Percentiles rank a stretch among this genome's conserved stretches.
Evolutionary conservation across 163 green algal species (phyloP).

Genomic region (Chloromonas sp.): DNA sequence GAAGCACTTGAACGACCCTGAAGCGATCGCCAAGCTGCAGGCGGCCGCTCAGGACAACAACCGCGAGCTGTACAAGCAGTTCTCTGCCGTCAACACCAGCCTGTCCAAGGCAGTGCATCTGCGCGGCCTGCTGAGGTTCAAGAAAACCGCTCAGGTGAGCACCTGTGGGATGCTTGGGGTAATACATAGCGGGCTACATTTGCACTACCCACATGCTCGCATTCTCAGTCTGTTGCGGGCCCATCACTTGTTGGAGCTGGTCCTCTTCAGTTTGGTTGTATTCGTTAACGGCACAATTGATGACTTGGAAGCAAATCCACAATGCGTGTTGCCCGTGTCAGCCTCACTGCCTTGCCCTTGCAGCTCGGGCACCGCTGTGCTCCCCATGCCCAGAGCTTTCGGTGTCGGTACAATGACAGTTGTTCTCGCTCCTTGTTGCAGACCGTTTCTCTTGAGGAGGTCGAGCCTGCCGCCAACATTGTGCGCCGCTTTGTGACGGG

Average conservation of each 20-base stretch:
- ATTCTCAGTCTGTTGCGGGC: too few species aligned
- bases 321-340: too few species aligned
- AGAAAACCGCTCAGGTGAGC: conserved; percentile 23
- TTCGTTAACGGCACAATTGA: too few species aligned
- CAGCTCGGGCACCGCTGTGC: too few species aligned
- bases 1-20: conserved; percentile 90
- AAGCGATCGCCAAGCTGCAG: conserved; percentile 84
- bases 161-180: background rate
- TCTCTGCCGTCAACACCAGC: conserved; percentile 58
- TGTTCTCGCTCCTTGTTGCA: conserved; percentile 3
- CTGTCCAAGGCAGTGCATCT: conserved; percentile 58
- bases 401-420: too few species aligned
- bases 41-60: conserved; percentile 41
- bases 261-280: too few species aligned
- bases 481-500: conserved; percentile 85
- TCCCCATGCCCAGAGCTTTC: too few species aligned
- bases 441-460: conserved; percentile 32
- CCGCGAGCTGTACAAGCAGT: conserved; percentile 73
- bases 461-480: conserved; percentile 83
- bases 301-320: too few species aligned
- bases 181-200: too few species aligned
- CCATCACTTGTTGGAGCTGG: too few species aligned
- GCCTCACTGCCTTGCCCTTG: too few species aligned
- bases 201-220: too few species aligned
- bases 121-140: conserved; percentile 87